Base-by-base conservation (phyloP, 208 protist species). In the Crithidia acanthocephali region DNA sequence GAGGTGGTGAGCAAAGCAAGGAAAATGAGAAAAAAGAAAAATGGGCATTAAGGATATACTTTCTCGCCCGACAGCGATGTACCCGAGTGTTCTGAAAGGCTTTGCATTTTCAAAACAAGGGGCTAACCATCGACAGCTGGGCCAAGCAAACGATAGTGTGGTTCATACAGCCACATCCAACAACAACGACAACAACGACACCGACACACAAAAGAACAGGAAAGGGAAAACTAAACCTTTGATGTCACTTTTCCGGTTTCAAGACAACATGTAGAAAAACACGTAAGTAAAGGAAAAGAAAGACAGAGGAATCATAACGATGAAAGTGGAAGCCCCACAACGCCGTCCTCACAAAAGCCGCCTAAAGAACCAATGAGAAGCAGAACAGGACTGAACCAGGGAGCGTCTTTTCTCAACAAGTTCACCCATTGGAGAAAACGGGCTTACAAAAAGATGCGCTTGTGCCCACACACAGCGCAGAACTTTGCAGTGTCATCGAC, bases 401-500 rank as follows among this genome's bases (percentile, higher is more conserved):
- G n/a, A n/a, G n/a, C n/a, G n/a, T n/a, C n/a, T n/a, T n/a, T n/a
- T n/a, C n/a, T n/a, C n/a, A n/a, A n/a, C n/a, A n/a, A n/a, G n/a
- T n/a, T n/a, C n/a, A n/a, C n/a, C n/a, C n/a, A n/a, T n/a, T n/a
- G n/a, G n/a, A 72, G 62, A 67, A 76, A 27, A 76, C 45, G 25
- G 11, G 51, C 11, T 75, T 16, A 81, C 9, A 88, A 22, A 11
- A 53, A 65, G 15, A 78, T 83, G 23, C 88, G 83, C 56, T 85
- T 88, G 48, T 88, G 84, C 22, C 91, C 91, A 37, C 91, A 96
- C 63, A 88, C 87, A 27, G 87, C 88, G 72, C 91, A 96, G 73
- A 94, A 96, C 63, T 93, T 94, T 1, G 85, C 87, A 13, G 62
- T 65, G 16, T 87, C 83, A 42, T 90, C 75, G 57, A 93, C 60